Conservation (phyloP, 805 yeast genomes). For the Ogataea dorogensis region DNA sequence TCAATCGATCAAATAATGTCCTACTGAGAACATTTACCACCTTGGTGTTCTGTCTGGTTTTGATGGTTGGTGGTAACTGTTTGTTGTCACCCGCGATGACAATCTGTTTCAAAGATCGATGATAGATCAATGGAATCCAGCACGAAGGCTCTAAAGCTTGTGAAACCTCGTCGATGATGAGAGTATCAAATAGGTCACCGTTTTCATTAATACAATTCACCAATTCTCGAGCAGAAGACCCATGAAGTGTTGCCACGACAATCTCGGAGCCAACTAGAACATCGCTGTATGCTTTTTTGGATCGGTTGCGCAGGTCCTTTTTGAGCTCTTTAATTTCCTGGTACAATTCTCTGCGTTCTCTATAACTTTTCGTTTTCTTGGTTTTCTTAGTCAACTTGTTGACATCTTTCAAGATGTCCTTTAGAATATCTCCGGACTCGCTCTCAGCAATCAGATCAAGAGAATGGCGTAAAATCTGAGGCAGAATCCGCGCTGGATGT, state of each 20-base stretch:
- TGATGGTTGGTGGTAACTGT: constrained; percentile 90
- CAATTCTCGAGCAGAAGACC: constrained; percentile 74
- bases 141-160: constrained; percentile 94
- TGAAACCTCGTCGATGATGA: constrained; percentile 93
- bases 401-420: constrained; percentile 72
- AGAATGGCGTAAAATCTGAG: constrained; percentile 63
- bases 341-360: constrained; percentile 67
- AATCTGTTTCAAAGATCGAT: constrained; percentile 53
- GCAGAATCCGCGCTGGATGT: constrained; percentile 84
- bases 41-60: constrained; percentile 43
- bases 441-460: constrained; percentile 67
- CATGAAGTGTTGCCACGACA: constrained; percentile 82
- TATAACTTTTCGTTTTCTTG: constrained; percentile 53
- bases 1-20: constrained; percentile 81
- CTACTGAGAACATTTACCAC: constrained; percentile 49
- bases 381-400: constrained; percentile 45
- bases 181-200: constrained; percentile 60
- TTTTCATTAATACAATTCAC: constrained; percentile 41
- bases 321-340: constrained; percentile 64
- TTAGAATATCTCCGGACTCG: constrained; percentile 56
- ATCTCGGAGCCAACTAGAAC: constrained; percentile 62
- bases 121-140: constrained; percentile 86
- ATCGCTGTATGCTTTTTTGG: constrained; percentile 58
- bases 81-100: constrained; percentile 91
- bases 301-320: constrained; percentile 67